Base-by-base conservation (phyloP, 352 stramenopile species). In the Globisporangium spinosum region DNA sequence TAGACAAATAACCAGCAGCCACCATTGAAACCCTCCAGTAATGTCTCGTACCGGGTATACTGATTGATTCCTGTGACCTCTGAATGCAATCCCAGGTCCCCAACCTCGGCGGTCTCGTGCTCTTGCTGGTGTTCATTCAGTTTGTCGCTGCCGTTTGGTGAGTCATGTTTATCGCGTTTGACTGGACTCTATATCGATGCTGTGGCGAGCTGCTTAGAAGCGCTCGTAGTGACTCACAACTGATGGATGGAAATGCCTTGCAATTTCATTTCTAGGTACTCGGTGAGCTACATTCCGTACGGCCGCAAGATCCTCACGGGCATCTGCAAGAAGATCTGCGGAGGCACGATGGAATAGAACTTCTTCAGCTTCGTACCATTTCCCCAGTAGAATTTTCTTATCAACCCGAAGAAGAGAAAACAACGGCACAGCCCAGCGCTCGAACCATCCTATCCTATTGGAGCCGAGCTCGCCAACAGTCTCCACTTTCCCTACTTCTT, bases 281-380 rank as follows among this genome's bases (percentile, higher is more conserved):
- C 86, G 60, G 84, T 85, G 20, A 95, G 85, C 40, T 95, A 93
- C 73, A 82, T 95, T 27, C 88, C 85, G 20, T 95, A 89, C 69
- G 88, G 88, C 62, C 85, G 86, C 67, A 93, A 93, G 69, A 90
- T 94, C 53, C 74, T 95, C 67, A 78, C 79, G 29, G 65, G 72
- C 15, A 81, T 94, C 17, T 79, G 76, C 64, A 81, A 87, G 25
- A 94, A 92, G 53, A 56, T 87, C 12, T 94, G 86, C 35, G 79
- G 78, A 25, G 62, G 74, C 32, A 67, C 70, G 7, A 57, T 76
- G 6, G 71, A 77, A 54, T 68, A 70, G n/a, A 15, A 58, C 53
- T 35, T 15, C 17, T 17, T 58, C 13, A 38, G 6, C 9, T 45
- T 4, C 38, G 10, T 13, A 45, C 4, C 12, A 45, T 5, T 45